Percentiles rank a stretch among this genome's conserved stretches.
These are phyloP conservation scores for Thraustotheca clavata DNA, from an alignment of 352 stramenopile species.

Conservation along the genomic window DNA sequence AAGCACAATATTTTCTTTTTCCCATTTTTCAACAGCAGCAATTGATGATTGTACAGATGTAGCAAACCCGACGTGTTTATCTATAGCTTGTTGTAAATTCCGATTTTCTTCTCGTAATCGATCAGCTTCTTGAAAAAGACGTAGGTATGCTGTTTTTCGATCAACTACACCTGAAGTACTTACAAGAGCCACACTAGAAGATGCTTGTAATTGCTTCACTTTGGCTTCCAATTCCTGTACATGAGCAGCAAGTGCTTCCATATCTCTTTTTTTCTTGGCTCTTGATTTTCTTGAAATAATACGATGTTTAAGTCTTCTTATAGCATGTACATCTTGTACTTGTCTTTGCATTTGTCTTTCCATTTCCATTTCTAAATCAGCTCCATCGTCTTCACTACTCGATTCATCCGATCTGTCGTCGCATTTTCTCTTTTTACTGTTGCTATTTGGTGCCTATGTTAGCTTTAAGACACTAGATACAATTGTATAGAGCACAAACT, in stretches of 20 bases:
- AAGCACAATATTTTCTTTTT: conserved; percentile 3
- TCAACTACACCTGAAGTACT: not conserved
- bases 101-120: conserved; percentile 11
- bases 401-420: conserved; percentile 13
- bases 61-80: conserved; percentile 4
- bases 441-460: not conserved
- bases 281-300: conserved; percentile 16
- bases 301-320: conserved; percentile 9
- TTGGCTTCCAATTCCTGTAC: conserved; percentile 2
- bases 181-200: not conserved
- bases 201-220: conserved; percentile 5
- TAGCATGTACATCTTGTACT: conserved; percentile 9
- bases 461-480: not conserved
- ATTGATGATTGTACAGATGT: conserved; percentile 17
- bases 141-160: not conserved
- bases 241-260: not conserved
- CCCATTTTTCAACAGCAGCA: conserved; percentile 4
- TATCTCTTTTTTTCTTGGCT: conserved; percentile 17
- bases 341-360: not conserved
- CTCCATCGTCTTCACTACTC: conserved; percentile 13
- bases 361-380: conserved; percentile 16
- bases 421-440: not conserved
- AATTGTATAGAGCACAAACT: too few relatives aligned
- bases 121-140: conserved; percentile 2
- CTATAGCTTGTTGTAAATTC: conserved; percentile 7